These are phyloP conservation scores for Lodderomyces orthopsilosis DNA, from an alignment of 1,139 yeast species.

Conservation along the genomic window DNA sequence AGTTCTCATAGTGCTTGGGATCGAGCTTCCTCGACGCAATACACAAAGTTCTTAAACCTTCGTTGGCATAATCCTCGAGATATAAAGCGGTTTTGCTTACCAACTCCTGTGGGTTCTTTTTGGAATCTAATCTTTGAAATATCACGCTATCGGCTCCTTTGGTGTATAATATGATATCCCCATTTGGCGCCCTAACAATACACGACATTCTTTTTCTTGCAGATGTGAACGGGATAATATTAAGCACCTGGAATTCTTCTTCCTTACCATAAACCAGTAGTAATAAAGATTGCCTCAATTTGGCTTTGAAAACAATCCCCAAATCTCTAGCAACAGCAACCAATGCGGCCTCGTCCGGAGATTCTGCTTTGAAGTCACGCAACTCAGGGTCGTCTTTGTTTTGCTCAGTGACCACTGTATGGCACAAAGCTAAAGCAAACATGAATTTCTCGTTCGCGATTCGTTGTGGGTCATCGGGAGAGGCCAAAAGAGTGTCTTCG, in stretches of 20 bases:
- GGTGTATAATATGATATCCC: conserved; percentile 47
- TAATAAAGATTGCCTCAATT: conserved; percentile 69
- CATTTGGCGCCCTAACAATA: conserved; percentile 45
- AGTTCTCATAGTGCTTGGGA: conserved; percentile 56
- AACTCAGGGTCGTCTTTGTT: conserved; percentile 56
- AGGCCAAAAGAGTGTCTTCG: conserved; percentile 31
- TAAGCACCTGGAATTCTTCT: conserved; percentile 69
- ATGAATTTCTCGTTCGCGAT: conserved; percentile 71
- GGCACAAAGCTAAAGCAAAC: conserved; percentile 87
- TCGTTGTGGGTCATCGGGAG: conserved; percentile 48
- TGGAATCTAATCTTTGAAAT: conserved; percentile 61
- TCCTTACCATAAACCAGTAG: conserved; percentile 74
- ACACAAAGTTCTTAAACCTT: conserved; percentile 93
- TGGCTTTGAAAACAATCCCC: conserved; percentile 77
- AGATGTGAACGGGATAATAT: conserved; percentile 82
- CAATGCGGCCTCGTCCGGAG: conserved; percentile 98
- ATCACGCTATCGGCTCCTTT: conserved; percentile 97
- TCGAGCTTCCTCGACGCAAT: conserved; percentile 78
- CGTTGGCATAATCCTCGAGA: conserved; percentile 91
- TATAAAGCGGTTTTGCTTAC: conserved; percentile 64
- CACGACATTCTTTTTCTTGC: conserved; percentile 79
- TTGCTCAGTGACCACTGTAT: conserved; percentile 80
- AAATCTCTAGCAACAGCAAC: conserved; percentile 91
- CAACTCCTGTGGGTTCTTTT: conserved; percentile 32
- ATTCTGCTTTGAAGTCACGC: conserved; percentile 76